Evolutionary conservation across 2,329 filamentous ascomycete species (phyloP), one percentile per base, ranked within the genome.

Genomic region (Cryphonectria japonica): DNA sequence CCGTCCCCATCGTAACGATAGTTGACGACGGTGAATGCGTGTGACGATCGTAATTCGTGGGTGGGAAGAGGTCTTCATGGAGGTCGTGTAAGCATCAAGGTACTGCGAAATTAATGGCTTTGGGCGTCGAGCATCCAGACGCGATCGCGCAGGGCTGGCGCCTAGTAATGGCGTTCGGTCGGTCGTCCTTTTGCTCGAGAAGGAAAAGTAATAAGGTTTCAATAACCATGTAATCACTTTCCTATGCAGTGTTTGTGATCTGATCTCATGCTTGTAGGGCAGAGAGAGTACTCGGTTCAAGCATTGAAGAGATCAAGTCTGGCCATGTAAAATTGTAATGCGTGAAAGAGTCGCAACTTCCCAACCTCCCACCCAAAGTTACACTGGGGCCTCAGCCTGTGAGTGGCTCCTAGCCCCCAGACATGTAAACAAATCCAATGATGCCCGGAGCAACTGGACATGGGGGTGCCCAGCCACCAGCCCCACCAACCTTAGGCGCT

Each of bases 1-100:
- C 88, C 76, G 91, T 88, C 80, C 72, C 72, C 72, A 73, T 73
- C 7, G 61, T 68, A 60, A 22, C 59, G 46, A 41, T 22, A 66
- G 70, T 62, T 34, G 60, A 34, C 34, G 59, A 29, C 14, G 57
- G 34, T 50, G 39, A 13, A 34, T 19, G 37, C 4, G 43, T 67
- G 39, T 57, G 37, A 34, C 19, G 26, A 54, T 57, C 19, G 43
- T 70, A 29, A 29, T 26, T 59, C 6, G 67, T 32, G 67, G 37
- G 50, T 64, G 61, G 67, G 32, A n/a, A 59, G 26, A 60, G 57
- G 46, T 71, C 68, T 66, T 68, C 59, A 70, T 68, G 52, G 66
- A 69, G 64, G 41, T 73, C 70, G 68, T 73, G 65, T 67, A 65
- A 72, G 59, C 72, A 70, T 72, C 68, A 72, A 70, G 19, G 52